A percentile compares a stretch with the other conserved stretches of the same genome.
Evolutionary conservation across 2,329 filamentous ascomycete species (phyloP).

Genomic region (Trichophaea hybrida): DNA sequence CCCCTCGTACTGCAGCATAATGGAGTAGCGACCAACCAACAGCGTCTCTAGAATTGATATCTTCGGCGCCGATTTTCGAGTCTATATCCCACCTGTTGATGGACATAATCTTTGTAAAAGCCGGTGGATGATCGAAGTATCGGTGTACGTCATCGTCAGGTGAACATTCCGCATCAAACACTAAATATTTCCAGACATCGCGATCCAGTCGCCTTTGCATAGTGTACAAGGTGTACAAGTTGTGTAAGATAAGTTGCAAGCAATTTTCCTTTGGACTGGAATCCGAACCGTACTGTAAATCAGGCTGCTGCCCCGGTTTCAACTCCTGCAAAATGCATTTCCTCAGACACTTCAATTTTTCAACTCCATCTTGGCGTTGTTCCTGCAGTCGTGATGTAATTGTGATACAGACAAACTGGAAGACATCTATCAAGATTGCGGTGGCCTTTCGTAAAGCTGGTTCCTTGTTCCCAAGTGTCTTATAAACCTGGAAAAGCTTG

Average conservation of each 20-base stretch:
- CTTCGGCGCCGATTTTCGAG: not conserved
- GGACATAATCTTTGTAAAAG: not conserved
- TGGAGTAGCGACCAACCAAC: conserved; percentile 25
- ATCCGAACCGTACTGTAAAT: no score
- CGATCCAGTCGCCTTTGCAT: not conserved
- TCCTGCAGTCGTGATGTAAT: conserved; percentile 4
- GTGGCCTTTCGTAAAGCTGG: conserved; percentile 7
- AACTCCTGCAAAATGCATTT: not conserved
- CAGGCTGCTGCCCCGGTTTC: not conserved
- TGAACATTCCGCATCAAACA: not conserved
- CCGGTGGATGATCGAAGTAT: not conserved
- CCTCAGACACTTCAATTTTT: not conserved
- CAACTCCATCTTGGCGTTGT: not conserved
- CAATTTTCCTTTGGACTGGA: no score
- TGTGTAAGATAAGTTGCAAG: no score
- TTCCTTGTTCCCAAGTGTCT: not conserved
- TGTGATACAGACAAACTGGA: conserved; percentile 11
- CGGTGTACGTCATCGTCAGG: not conserved
- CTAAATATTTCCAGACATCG: not conserved
- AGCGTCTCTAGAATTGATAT: conserved; percentile 14
- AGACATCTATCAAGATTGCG: conserved; percentile 21
- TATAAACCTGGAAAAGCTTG: not conserved
- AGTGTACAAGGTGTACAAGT: not conserved
- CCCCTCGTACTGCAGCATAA: conserved; percentile 12
- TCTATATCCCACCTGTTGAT: not conserved